Conservation (phyloP, 306 rosid genomes). For the Pterocarpus macrocarpus region DNA sequence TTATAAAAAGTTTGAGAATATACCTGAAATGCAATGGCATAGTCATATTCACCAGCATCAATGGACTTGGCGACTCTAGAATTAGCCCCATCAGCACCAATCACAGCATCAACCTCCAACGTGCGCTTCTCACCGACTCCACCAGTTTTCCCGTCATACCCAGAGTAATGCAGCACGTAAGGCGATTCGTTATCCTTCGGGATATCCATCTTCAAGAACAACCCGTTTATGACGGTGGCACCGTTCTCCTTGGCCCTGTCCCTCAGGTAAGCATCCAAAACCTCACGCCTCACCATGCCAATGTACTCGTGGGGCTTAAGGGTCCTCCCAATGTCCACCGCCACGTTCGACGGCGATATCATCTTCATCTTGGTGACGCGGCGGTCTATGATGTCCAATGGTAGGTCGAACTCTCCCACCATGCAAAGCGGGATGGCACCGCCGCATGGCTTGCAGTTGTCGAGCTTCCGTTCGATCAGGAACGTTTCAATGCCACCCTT, state of each 20-base stretch:
- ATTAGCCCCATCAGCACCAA: constrained; percentile 98
- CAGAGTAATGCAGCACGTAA: constrained; percentile 78
- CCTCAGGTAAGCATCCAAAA: constrained; percentile 77
- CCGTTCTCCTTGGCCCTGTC: constrained; percentile 82
- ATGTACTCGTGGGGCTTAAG: constrained; percentile 95
- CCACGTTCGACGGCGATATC: constrained; percentile 98
- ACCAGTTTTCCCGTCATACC: constrained; percentile 73
- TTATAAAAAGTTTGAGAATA: neutral
- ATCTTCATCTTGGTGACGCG: constrained; percentile 97
- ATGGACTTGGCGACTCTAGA: constrained; percentile 93
- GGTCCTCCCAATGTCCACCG: constrained; percentile 88
- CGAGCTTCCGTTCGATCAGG: constrained; percentile 88
- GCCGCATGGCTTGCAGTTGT: constrained; percentile 98
- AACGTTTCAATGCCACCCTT: constrained; percentile 88
- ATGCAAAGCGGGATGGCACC: constrained; percentile 98
- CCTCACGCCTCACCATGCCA: constrained; percentile 97
- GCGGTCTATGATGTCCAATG: constrained; percentile 91
- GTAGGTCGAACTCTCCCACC: constrained; percentile 95
- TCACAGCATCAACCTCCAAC: constrained; percentile 91
- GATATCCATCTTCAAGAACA: constrained; percentile 86
- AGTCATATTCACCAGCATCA: constrained; percentile 93
- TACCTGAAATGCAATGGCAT: constrained; percentile 98
- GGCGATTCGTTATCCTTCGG: constrained; percentile 69
- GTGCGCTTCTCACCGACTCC: constrained; percentile 79
- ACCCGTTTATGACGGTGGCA: constrained; percentile 79